Evolutionary conservation across 2,329 filamentous ascomycete species (phyloP), one percentile per base, ranked within the genome.

Genomic region (Talaromyces piceae): DNA sequence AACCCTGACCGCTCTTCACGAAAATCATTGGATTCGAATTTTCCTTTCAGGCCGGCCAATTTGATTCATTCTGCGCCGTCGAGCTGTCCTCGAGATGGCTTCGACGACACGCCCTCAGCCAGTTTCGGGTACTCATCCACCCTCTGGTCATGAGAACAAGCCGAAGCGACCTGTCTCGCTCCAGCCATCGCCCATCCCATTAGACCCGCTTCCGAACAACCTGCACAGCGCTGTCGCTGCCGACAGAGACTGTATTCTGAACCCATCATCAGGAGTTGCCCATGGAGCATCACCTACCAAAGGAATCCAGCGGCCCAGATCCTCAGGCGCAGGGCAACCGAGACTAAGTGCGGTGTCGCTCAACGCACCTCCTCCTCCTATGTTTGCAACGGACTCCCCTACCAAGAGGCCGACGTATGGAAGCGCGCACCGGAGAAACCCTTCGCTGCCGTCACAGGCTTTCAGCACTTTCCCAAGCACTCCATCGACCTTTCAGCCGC

Each of bases 261-360:
- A 86, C 59, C 84, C 86, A 22, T 72, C 79, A 20, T 67, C 74
- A 49, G 62, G 66, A 54, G 68, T 54, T 63, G 69, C 58, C 58
- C 73, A 60, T 71, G 77, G 74, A 62, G 77, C 77, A 52, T 94
- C 88, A 50, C 88, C 87, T 9, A 79, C 78, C 61, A 94, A 93
- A 71, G 70, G 77, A 28, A 68, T 70, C 50, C 74, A 75, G 58
- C 73, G 73, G 59, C 71, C 72, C 39, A 78, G 76, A 51, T 78
- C 79, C 55, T 82, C 84, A 77, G 33, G 77, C 77, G 56, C 78
- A 77, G 60, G 80, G 78, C 56, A 78, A 77, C 59, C 80, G 78
- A 56, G 78, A 84, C 59, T 77, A 75, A 60, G 77, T 76, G 67
- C 80, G 61, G 74, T 93, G 56, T 84, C 86, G 63, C 78, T 82